Base-by-base conservation (phyloP, 768 basidiomycete genomes). In the Phaffia tasmanica region DNA sequence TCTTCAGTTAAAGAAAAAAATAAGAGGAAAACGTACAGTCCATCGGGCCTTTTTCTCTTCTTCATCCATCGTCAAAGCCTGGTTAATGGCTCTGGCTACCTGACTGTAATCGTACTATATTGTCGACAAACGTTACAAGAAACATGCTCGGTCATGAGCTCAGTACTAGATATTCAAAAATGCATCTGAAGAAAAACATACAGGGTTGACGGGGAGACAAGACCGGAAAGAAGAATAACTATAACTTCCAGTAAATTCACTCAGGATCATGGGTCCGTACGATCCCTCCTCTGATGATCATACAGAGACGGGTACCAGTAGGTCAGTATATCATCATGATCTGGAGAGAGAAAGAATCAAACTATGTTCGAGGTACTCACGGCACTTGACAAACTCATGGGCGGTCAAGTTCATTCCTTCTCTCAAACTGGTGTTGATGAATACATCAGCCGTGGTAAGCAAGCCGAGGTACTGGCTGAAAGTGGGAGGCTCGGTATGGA, bases 381-480 rank as follows among this genome's bases (percentile, higher is more conserved):
- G 89, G 72, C 88, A 90, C 75, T 88, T 87, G 15, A 92, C 87
- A 60, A 69, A 75, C 59, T 73, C 73, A 59, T 74, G 73, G n/a
- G 71, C 70, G 8, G 71, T 70, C n/a, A 72, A 53, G 53, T 63
- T 89, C 89, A 92, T 91, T 0, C 89, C 89, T 75, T 92, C 89
- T 2, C 89, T 80, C 75, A 92, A 77, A 74, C 86, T 87, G 6
- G 87, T 87, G 25, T 89, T 85, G 70, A 90, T 79, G 77, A 92
- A 91, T 50, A 86, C 87, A 75, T 91, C 89, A 4, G 87, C 89
- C 7, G 87, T 84, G 15, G 81, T 88, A 66, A 91, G 76, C 48
- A 92, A 78, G 9, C 86, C 89, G 25, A 92, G 80, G 73, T 92
- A 92, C 73, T 90, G 88, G 70, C 81, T 84, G 74, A 91, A 91